phyloP scores from a whole-genome alignment of 1,284 basidiomycete species.

The Sanghuangporus baumii region DNA sequence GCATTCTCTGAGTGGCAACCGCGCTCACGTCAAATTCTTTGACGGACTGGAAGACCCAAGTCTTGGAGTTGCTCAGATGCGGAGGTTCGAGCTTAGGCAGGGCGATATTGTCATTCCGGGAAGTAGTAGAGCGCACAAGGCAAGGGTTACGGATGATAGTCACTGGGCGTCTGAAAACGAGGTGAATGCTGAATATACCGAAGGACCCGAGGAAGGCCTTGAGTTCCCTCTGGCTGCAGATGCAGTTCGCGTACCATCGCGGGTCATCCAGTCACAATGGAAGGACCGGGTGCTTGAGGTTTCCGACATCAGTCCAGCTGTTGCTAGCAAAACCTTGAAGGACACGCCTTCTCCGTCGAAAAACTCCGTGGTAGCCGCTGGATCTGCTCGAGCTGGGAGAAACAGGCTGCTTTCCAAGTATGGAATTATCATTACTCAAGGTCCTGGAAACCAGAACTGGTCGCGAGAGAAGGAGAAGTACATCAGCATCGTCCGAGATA shows the following conservation, averaged over 20 bases:
- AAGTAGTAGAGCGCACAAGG: constrained; percentile 25
- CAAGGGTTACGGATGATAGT: constrained; percentile 33
- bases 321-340: constrained; percentile 26
- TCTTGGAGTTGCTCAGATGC: constrained; percentile 50
- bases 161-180: constrained; percentile 28
- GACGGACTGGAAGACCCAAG: constrained; percentile 39
- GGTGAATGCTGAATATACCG: constrained; percentile 37
- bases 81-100: constrained; percentile 39
- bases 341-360: constrained; percentile 44
- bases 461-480: constrained; percentile 34
- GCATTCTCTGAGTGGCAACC: constrained; percentile 28
- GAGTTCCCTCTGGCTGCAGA: constrained; percentile 25
- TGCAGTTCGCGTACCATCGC: constrained; percentile 42
- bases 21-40: constrained; percentile 46
- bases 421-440: constrained; percentile 46
- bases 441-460: constrained; percentile 21
- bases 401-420: constrained; percentile 38
- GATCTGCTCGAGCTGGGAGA: constrained; percentile 25
- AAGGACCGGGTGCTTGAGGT: constrained; percentile 39
- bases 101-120: constrained; percentile 50
- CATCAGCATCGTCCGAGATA: constrained; percentile 39
- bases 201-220: constrained; percentile 30
- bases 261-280: constrained; percentile 47
- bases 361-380: constrained; percentile 27
- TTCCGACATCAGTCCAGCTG: constrained; percentile 37